Conservation (phyloP, 2,329 filamentous ascomycete genomes). For the Diaporthe caulivora region DNA sequence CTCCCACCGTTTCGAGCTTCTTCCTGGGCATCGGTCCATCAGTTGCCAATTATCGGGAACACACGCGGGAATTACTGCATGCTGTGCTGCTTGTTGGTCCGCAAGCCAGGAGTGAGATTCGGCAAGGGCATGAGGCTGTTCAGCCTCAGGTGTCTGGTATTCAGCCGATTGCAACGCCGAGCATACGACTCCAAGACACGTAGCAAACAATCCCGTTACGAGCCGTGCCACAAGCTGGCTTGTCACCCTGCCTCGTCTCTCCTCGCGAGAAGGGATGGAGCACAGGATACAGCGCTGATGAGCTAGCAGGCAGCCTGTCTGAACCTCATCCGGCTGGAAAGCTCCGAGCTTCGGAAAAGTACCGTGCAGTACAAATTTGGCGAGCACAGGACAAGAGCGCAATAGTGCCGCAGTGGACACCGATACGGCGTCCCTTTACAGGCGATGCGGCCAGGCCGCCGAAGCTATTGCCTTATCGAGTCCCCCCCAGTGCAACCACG, state of each 20-base stretch:
- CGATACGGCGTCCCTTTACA: background rate
- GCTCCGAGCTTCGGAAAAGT: slow-evolving; percentile 24
- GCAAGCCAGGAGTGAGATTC: slow-evolving; percentile 12
- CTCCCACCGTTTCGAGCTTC: slow-evolving; percentile 11
- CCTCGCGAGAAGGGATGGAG: background rate
- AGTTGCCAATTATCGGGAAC: background rate
- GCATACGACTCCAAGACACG: background rate
- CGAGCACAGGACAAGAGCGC: background rate
- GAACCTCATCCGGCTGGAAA: slow-evolving; percentile 17
- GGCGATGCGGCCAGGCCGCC: slow-evolving; percentile 5
- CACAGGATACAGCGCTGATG: background rate
- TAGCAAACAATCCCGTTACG: slow-evolving; percentile 16
- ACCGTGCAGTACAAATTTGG: slow-evolving; percentile 24
- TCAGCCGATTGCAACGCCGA: slow-evolving; percentile 16
- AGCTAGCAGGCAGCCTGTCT: background rate
- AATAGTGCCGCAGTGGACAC: slow-evolving; percentile 13
- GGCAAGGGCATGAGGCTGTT: slow-evolving; percentile 22
- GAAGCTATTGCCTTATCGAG: slow-evolving; percentile 3
- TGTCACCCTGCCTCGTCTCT: background rate
- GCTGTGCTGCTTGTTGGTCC: background rate
- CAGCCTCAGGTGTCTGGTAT: slow-evolving; percentile 18
- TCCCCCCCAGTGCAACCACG: slow-evolving; percentile 19
- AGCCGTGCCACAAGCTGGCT: slow-evolving; percentile 5
- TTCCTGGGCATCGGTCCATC: background rate
- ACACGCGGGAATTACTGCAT: slow-evolving; percentile 18